Conservation (phyloP, 371 early-diverging fungal genomes). For the Mortierella sp. region DNA sequence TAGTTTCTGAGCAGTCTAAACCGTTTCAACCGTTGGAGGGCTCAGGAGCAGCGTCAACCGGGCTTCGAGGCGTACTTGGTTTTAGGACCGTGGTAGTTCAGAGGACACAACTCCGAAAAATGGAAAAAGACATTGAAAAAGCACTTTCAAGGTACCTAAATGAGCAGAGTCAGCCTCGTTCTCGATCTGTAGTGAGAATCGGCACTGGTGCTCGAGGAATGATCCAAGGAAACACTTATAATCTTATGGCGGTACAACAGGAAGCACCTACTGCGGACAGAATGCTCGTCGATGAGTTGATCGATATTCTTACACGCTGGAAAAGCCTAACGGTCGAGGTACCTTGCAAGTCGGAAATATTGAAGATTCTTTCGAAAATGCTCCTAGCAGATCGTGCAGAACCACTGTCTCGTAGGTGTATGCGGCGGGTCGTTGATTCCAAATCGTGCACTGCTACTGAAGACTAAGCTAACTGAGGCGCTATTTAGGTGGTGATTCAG, state of each 20-base stretch:
- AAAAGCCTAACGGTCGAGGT: constrained; percentile 36
- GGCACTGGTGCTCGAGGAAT: constrained; percentile 39
- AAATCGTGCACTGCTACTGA: not conserved
- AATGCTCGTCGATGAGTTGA: constrained; percentile 32
- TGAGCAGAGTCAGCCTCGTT: constrained; percentile 30
- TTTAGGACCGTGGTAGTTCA: constrained; percentile 51
- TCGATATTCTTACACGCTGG: constrained; percentile 40
- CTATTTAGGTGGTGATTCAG: constrained; percentile 24
- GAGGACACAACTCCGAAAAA: constrained; percentile 47
- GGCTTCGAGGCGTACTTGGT: constrained; percentile 38
- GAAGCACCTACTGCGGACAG: constrained; percentile 19
- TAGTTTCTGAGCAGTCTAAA: constrained; percentile 10
- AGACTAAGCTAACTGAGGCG: not conserved
- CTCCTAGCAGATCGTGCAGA: constrained; percentile 18
- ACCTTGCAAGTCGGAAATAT: constrained; percentile 37
- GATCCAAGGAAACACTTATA: constrained; percentile 45
- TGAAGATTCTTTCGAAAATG: constrained; percentile 31
- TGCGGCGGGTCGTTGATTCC: not conserved
- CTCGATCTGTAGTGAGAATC: constrained; percentile 35
- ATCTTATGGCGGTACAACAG: constrained; percentile 22
- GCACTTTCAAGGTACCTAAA: constrained; percentile 22
- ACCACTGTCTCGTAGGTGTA: constrained; percentile 25
- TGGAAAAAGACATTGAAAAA: constrained; percentile 56
- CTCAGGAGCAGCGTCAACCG: constrained; percentile 27
- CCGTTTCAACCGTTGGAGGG: constrained; percentile 17